Base-by-base conservation (phyloP, 331 rosid genomes). In the Pyrus hybrid region DNA sequence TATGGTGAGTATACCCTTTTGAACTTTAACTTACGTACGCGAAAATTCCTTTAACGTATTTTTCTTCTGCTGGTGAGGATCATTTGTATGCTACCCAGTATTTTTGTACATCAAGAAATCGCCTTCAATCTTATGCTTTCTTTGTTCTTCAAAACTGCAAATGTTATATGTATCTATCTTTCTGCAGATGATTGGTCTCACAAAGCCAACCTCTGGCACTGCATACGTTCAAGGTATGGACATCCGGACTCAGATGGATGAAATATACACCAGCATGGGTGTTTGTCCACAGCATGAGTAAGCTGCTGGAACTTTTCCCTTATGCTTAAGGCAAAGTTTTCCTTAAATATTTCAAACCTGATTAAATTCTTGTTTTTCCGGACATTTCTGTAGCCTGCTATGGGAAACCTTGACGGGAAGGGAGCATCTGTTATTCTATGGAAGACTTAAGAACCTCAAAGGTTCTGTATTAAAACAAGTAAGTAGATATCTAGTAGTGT, bases 221-320 rank as follows among this genome's bases (percentile, higher is more conserved):
- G 97, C 97, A 65, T 87, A 70, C 76, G 92, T 95, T 74, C 77
- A 95, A 72, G 96, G 97, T 74, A 76, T 92, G 78, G 92, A 92
- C 85, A 89, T 92, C 81, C 66, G 70, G 79, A 86, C 79, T 49
- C 72, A 94, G 5, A 94, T 92, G 92, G 84, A 83, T 77, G 85
- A 80, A 63, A 85, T 94, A 84, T 92, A 94, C 70, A 81, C 93
- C 14, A 94, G 91, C 87, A 94, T 94, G 96, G 99, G 97, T 26
- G 99, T 94, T 51, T 94, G 97, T 76, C 99, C 99, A 65, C 99
- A 94, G 78, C 93, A 92, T 22, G 93, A 92, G 97, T 95, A 87
- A 83, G 96, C 65, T 63, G 41, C 43, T 3, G 45, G 29, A 67
- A 62, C 67, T 72, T 54, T 25, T 75, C 10, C 76, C 76, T 28